These are phyloP conservation scores for Pythium phragmitis DNA, from an alignment of 352 stramenopile genomes.

Conservation along the genomic window DNA sequence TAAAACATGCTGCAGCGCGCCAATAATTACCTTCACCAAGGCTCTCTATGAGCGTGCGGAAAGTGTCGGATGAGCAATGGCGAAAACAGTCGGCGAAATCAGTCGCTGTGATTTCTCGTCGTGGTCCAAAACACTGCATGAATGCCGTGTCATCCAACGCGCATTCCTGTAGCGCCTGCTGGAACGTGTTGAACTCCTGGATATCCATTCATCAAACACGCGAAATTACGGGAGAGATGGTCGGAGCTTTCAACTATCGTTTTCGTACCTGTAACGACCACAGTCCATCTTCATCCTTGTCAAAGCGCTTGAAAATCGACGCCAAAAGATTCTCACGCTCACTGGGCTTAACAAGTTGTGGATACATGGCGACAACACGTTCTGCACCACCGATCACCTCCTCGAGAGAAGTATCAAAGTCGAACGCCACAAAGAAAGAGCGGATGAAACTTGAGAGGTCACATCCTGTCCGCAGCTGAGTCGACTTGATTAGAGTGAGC, in stretches of 20 bases:
- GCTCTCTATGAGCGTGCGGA: slow-evolving; percentile 33
- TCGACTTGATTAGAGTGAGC: neutral
- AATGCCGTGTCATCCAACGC: slow-evolving; percentile 40
- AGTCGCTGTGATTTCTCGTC: slow-evolving; percentile 28
- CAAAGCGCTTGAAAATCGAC: slow-evolving; percentile 46
- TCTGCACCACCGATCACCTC: slow-evolving; percentile 34
- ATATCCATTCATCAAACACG: neutral
- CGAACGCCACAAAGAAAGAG: slow-evolving; percentile 34
- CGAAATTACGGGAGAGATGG: neutral
- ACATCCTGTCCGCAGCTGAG: slow-evolving; percentile 21
- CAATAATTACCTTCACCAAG: slow-evolving; percentile 39
- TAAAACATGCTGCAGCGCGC: too few species aligned
- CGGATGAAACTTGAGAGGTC: slow-evolving; percentile 28
- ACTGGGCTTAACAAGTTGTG: slow-evolving; percentile 38
- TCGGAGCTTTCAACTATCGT: neutral
- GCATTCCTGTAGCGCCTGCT: slow-evolving; percentile 45
- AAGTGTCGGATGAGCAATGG: slow-evolving; percentile 34
- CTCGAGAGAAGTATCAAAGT: slow-evolving; percentile 40
- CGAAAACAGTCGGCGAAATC: slow-evolving; percentile 46
- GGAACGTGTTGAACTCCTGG: slow-evolving; percentile 63
- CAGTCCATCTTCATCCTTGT: slow-evolving; percentile 36
- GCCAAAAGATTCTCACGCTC: slow-evolving; percentile 39
- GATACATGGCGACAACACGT: slow-evolving; percentile 21
- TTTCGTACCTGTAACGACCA: slow-evolving; percentile 40
- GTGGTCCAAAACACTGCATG: slow-evolving; percentile 34